A percentile compares a stretch with the other conserved stretches of the same genome.
These are phyloP conservation scores for Cerioporus squamosus DNA, from an alignment of 1,284 basidiomycete genomes.

Conservation along the genomic window DNA sequence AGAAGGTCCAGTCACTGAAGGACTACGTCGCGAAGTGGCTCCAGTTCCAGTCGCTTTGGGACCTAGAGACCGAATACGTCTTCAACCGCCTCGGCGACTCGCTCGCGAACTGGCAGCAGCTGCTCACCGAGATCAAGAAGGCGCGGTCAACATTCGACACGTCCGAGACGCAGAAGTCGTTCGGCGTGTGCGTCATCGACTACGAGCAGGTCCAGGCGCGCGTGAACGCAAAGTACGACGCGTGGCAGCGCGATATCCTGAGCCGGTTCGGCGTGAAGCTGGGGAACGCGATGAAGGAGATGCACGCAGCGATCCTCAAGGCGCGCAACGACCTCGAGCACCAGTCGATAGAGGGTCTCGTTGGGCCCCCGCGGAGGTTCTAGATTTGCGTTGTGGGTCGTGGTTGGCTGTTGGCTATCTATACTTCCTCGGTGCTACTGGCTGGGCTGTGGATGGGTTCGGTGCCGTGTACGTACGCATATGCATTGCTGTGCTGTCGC, in stretches of 20 bases:
- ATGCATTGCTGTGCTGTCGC: constrained; percentile 15
- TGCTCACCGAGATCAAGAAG: constrained; percentile 96
- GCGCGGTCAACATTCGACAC: constrained; percentile 97
- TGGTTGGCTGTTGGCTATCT: not conserved
- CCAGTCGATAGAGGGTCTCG: constrained; percentile 74
- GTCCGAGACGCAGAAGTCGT: constrained; percentile 89
- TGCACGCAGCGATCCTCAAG: constrained; percentile 91
- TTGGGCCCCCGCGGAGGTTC: constrained; percentile 45
- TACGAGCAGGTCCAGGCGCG: constrained; percentile 98
- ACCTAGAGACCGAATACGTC: constrained; percentile 95
- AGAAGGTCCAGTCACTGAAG: constrained; percentile 84
- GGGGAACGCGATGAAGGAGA: constrained; percentile 94
- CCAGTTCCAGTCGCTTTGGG: constrained; percentile 99
- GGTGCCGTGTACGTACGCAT: constrained; percentile 7
- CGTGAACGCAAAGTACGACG: constrained; percentile 98
- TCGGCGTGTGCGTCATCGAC: constrained; percentile 94
- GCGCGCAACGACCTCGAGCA: constrained; percentile 94
- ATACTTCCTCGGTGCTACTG: not conserved
- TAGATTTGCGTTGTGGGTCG: not conserved
- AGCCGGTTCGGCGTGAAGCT: constrained; percentile 92
- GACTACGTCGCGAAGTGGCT: constrained; percentile 98
- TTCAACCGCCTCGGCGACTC: constrained; percentile 95
- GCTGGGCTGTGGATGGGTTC: not conserved
- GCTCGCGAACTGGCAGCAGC: constrained; percentile 91
- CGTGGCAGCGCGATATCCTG: constrained; percentile 96